phyloP scores from a whole-genome alignment of 495 filamentous ascomycete genomes.

The Parathielavia hyrcaniae region DNA sequence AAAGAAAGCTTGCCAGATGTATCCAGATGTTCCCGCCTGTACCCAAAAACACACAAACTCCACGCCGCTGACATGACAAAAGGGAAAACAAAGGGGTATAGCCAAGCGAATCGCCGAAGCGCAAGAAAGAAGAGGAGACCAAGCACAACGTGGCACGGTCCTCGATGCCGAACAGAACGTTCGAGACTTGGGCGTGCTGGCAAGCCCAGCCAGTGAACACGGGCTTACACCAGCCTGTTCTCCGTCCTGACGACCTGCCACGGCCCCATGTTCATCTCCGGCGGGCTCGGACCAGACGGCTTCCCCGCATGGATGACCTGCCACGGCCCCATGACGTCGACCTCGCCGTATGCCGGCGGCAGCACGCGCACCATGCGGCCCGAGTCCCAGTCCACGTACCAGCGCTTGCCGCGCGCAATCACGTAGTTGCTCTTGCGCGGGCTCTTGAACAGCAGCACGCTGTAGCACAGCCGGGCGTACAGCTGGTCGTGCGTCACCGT shows the following conservation, averaged over 20 bases:
- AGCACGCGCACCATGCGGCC: slow-evolving; percentile 39
- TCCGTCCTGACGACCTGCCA: slow-evolving; percentile 35
- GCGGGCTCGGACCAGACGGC: slow-evolving; percentile 26
- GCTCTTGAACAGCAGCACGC: slow-evolving; percentile 40
- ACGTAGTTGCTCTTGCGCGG: slow-evolving; percentile 45
- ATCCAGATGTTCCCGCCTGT: slow-evolving; percentile 13
- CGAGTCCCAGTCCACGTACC: slow-evolving; percentile 46
- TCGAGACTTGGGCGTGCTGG: neutral
- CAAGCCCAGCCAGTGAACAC: no score
- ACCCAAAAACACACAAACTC: slow-evolving; percentile 3
- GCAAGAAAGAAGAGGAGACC: neutral
- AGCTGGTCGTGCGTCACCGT: slow-evolving; percentile 46
- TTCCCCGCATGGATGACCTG: slow-evolving; percentile 32
- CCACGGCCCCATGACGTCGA: slow-evolving; percentile 35
- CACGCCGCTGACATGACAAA: slow-evolving; percentile 5
- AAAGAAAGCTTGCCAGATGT: slow-evolving; percentile 11
- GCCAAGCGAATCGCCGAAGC: neutral
- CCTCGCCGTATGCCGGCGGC: slow-evolving; percentile 38
- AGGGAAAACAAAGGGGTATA: slow-evolving; percentile 11
- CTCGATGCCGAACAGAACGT: neutral
- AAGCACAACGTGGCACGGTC: neutral
- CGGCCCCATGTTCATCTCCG: slow-evolving; percentile 33
- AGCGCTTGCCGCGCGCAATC: slow-evolving; percentile 41
- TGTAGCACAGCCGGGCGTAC: slow-evolving; percentile 50
- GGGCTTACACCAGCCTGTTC: slow-evolving; percentile 29